Conservation (phyloP, 2,329 filamentous ascomycete species). For the Plectosphaerella cucumerina region DNA sequence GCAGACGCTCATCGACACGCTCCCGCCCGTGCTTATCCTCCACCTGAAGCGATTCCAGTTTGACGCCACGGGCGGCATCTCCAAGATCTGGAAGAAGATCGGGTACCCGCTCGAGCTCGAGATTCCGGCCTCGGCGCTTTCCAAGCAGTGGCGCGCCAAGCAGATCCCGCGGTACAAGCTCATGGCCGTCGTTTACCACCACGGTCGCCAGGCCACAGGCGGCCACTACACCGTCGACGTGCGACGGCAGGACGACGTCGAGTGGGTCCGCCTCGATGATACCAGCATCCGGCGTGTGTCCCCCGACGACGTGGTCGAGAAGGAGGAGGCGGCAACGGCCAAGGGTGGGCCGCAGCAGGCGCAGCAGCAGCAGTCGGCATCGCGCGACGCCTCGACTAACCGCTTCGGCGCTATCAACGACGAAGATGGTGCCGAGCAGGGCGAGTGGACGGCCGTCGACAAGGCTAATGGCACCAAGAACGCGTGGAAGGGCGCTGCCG, state of each 20-base stretch:
- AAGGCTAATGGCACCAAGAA: conserved; percentile 65
- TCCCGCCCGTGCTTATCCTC: conserved; percentile 88
- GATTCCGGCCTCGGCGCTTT: conserved; percentile 85
- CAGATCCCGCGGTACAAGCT: conserved; percentile 79
- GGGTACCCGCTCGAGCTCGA: conserved; percentile 94
- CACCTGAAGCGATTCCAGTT: conserved; percentile 98
- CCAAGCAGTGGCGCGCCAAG: conserved; percentile 65
- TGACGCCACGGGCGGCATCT: conserved; percentile 78
- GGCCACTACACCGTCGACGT: conserved; percentile 99
- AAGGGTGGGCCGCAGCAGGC: conserved; percentile 61
- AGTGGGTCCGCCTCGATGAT: conserved; percentile 96
- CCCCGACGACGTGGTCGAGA: conserved; percentile 80
- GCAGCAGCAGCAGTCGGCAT: conserved; percentile 51
- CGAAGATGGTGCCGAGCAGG: conserved; percentile 62
- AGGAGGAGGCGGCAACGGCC: conserved; percentile 62
- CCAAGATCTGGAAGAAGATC: conserved; percentile 98
- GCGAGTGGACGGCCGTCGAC: conserved; percentile 78
- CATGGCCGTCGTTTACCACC: conserved; percentile 91
- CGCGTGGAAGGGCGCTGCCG: conserved; percentile 54
- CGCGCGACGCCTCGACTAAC: conserved; percentile 52
- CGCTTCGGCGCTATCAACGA: conserved; percentile 70
- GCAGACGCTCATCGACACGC: conserved; percentile 87
- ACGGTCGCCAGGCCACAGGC: conserved; percentile 92
- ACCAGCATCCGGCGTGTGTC: conserved; percentile 82
- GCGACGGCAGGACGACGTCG: conserved; percentile 84